Conservation (phyloP, 2,329 filamentous ascomycete species). For the Sarocladium brachiariae region DNA sequence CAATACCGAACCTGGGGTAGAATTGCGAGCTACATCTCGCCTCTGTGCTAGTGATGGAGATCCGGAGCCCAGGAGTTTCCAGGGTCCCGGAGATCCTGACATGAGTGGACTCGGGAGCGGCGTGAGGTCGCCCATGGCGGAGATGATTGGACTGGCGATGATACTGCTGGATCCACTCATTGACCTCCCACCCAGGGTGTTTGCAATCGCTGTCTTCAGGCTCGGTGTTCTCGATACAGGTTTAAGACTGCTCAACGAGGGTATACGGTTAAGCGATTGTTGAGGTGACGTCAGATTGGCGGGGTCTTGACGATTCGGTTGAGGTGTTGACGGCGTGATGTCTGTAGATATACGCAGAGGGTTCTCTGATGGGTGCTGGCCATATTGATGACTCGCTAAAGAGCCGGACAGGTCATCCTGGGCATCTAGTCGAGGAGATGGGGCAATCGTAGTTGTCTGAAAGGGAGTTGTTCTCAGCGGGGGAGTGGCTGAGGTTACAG, state of each 20-base stretch:
- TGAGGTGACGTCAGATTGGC: conserved; percentile 6
- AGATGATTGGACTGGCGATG: conserved; percentile 66
- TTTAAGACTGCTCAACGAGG: conserved; percentile 25
- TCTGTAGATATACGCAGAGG: conserved; percentile 34
- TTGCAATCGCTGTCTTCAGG: conserved; percentile 48
- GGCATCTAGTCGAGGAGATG: conserved; percentile 10
- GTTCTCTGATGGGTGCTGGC: conserved; percentile 12
- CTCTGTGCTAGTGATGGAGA: conserved; percentile 30
- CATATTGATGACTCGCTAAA: not conserved
- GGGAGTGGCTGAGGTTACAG: conserved; percentile 3
- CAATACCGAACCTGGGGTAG: conserved; percentile 31
- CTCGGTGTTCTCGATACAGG: conserved; percentile 55
- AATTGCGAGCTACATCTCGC: conserved; percentile 1
- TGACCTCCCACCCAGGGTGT: conserved; percentile 40
- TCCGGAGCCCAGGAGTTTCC: conserved; percentile 48
- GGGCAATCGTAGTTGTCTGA: conserved; percentile 12
- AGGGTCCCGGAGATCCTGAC: conserved; percentile 56
- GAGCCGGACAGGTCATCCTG: not conserved
- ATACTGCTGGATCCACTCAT: conserved; percentile 56
- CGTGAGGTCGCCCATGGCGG: conserved; percentile 71
- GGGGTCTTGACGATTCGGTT: conserved; percentile 4
- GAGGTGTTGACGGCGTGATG: conserved; percentile 15
- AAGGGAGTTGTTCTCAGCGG: conserved; percentile 5
- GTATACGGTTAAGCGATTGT: not conserved
- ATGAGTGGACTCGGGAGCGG: conserved; percentile 71